These are phyloP conservation scores for Sporothrix euskadiensis DNA, from an alignment of 2,329 filamentous ascomycete genomes.

Conservation along the genomic window DNA sequence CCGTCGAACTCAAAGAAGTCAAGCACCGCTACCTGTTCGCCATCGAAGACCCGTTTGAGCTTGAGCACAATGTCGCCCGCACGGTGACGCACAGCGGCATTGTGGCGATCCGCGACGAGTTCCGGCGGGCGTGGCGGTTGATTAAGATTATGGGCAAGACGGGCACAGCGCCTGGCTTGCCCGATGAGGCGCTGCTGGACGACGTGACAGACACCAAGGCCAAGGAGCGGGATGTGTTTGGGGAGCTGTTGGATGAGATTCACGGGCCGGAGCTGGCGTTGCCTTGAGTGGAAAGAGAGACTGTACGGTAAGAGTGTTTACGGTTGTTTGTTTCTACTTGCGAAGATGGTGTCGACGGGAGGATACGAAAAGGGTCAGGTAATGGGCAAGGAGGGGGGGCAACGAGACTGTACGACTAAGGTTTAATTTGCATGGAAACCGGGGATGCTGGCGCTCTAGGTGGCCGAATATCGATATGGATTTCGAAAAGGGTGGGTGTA, in stretches of 20 bases:
- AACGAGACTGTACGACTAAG: not conserved
- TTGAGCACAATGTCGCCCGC: conserved; percentile 82
- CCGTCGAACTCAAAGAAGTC: conserved; percentile 62
- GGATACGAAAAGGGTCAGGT: not conserved
- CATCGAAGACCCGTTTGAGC: conserved; percentile 89
- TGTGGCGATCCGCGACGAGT: conserved; percentile 79
- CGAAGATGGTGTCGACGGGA: not conserved
- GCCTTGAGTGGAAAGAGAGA: not conserved
- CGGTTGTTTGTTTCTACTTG: not conserved
- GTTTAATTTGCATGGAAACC: not conserved
- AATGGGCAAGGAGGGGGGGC: not conserved
- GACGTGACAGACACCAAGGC: conserved; percentile 45
- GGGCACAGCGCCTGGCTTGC: conserved; percentile 32
- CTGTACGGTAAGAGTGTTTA: not conserved
- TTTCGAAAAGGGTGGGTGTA: not conserved
- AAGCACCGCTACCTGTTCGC: conserved; percentile 81
- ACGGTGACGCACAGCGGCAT: conserved; percentile 84
- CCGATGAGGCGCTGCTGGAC: conserved; percentile 53
- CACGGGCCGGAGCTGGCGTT: conserved; percentile 37
- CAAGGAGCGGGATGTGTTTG: conserved; percentile 42
- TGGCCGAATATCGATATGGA: not conserved
- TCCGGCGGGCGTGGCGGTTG: conserved; percentile 75
- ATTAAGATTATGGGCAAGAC: conserved; percentile 54
- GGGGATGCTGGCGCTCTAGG: conserved; percentile 10
- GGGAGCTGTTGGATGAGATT: conserved; percentile 45